Conservation (phyloP, 2,329 filamentous ascomycete genomes). For the Aspergillus intermedius region DNA sequence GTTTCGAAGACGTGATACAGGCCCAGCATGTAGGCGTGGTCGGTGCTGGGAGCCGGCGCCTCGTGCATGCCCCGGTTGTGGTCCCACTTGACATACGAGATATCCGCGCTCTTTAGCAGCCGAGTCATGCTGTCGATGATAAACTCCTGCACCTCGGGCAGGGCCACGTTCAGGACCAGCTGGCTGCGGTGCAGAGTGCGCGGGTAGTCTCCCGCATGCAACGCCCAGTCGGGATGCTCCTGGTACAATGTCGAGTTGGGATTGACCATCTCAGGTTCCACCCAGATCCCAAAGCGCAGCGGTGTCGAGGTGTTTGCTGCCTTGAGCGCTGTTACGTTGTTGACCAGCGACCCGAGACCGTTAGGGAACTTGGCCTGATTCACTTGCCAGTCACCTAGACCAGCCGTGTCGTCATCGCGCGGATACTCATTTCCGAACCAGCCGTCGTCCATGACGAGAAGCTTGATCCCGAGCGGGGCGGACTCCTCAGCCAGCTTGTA, state of each 20-base stretch:
- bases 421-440: conserved; percentile 62
- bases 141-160: conserved; percentile 57
- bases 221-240: conserved; percentile 58
- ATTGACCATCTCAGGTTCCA: conserved; percentile 64
- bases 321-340: conserved; percentile 45
- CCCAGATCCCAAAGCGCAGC: conserved; percentile 59
- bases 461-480: conserved; percentile 53
- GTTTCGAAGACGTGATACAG: conserved; percentile 57
- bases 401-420: conserved; percentile 50
- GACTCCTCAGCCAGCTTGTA: conserved; percentile 51
- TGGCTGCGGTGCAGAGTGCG: conserved; percentile 53
- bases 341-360: conserved; percentile 49
- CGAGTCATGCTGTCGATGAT: conserved; percentile 52
- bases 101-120: conserved; percentile 49
- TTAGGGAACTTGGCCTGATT: conserved; percentile 55
- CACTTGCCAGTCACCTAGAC: conserved; percentile 58
- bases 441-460: conserved; percentile 61
- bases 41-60: conserved; percentile 46
- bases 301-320: conserved; percentile 43
- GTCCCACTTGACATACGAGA: conserved; percentile 62
- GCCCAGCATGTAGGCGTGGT: conserved; percentile 58
- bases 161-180: conserved; percentile 55
- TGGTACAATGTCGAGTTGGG: conserved; percentile 56
- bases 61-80: conserved; percentile 62
- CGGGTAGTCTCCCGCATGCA: conserved; percentile 52